Conservation (phyloP, 2,329 filamentous ascomycete genomes). For the Paecilomyces formosus region DNA sequence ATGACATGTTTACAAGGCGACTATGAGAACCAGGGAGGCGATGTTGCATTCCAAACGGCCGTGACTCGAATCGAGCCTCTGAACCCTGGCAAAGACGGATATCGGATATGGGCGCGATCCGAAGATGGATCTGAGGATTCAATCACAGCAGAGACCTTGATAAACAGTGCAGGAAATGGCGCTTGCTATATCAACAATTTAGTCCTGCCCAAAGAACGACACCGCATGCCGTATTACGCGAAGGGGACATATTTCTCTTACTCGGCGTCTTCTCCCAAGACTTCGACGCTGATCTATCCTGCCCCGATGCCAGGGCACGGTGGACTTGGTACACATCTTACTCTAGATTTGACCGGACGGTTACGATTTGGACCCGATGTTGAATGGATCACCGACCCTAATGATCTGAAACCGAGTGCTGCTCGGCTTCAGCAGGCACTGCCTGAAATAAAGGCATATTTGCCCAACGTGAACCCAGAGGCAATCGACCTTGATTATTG, state of each 20-base stretch:
- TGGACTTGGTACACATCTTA: conserved; percentile 91
- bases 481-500: conserved; percentile 76
- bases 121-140: conserved; percentile 36
- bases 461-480: conserved; percentile 62
- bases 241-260: conserved; percentile 97
- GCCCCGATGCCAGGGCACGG: conserved; percentile 73
- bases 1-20: conserved; percentile 74
- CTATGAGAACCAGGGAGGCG: conserved; percentile 70
- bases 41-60: conserved; percentile 60
- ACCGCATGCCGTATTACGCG: conserved; percentile 65
- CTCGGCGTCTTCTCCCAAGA: conserved; percentile 53
- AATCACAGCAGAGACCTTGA: conserved; percentile 66
- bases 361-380: conserved; percentile 92
- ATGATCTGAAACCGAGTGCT: conserved; percentile 61
- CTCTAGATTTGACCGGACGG: conserved; percentile 75
- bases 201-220: conserved; percentile 51
- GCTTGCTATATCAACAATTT: conserved; percentile 75
- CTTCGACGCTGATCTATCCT: conserved; percentile 76
- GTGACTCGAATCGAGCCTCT: conserved; percentile 56
- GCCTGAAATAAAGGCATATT: conserved; percentile 66
- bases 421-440: conserved; percentile 60
- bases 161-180: conserved; percentile 80
- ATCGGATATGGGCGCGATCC: conserved; percentile 54
- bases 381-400: conserved; percentile 73
- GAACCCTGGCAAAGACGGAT: conserved; percentile 52